Conservation (phyloP, 768 basidiomycete species). For the Tephrocybe sp. region DNA sequence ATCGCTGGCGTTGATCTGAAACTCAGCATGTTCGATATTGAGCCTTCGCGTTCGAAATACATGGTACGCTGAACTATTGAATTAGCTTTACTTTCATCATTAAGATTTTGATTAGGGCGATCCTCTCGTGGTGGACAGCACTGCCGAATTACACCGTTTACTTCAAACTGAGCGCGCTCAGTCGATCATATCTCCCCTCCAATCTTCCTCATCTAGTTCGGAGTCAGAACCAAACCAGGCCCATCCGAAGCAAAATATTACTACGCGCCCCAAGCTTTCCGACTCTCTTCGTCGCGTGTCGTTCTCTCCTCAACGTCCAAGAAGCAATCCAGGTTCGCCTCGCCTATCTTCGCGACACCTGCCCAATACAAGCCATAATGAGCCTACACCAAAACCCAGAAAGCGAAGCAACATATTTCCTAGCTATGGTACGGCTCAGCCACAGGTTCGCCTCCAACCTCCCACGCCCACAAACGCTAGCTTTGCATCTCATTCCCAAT, state of each 20-base stretch:
- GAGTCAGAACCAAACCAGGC: constrained; percentile 46
- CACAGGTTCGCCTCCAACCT: constrained; percentile 55
- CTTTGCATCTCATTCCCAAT: constrained; percentile 23
- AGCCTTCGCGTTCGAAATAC: constrained; percentile 51
- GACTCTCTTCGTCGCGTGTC: constrained; percentile 70
- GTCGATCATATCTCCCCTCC: constrained; percentile 38
- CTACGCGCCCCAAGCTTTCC: constrained; percentile 62
- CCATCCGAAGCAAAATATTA: constrained; percentile 19
- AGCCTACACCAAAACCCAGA: constrained; percentile 34
- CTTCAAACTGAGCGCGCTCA: constrained; percentile 54
- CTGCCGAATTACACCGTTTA: constrained; percentile 60
- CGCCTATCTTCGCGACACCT: constrained; percentile 17
- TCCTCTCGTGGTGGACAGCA: constrained; percentile 60
- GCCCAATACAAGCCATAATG: constrained; percentile 9
- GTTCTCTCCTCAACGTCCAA: constrained; percentile 77
- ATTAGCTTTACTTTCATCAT: constrained; percentile 1
- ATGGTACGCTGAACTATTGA: constrained; percentile 34
- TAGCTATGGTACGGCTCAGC: constrained; percentile 32
- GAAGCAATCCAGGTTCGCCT: constrained; percentile 38
- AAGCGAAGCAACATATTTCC: constrained; percentile 28
- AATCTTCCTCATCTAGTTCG: constrained; percentile 51
- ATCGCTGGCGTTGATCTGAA: constrained; percentile 60
- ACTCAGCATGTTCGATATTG: constrained; percentile 56
- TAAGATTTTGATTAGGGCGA: constrained; percentile 26
- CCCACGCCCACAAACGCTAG: constrained; percentile 57